These are phyloP conservation scores for Eucalyptus albens DNA, from an alignment of 345 rosid genomes.

Conservation along the genomic window DNA sequence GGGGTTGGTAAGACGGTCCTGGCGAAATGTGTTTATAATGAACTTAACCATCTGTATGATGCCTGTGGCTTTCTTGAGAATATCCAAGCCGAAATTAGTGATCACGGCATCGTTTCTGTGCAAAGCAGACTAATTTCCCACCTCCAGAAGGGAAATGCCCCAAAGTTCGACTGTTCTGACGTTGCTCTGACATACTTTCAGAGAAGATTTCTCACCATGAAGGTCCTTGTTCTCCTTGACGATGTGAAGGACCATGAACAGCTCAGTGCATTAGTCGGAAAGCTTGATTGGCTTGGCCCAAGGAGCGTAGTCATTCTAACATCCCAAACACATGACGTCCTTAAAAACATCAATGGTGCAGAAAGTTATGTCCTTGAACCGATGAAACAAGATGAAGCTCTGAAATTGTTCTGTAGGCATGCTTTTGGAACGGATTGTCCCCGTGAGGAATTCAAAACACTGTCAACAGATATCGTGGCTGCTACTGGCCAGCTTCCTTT, in stretches of 20 bases:
- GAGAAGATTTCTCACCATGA: rapidly evolving
- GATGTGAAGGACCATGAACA: rapidly evolving
- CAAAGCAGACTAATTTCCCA: no score
- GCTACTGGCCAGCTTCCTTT: rapidly evolving
- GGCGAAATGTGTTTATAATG: no score
- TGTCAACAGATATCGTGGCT: rapidly evolving
- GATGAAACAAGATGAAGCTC: background rate
- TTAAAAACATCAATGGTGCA: rapidly evolving
- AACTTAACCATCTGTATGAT: no score
- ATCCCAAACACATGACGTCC: rapidly evolving
- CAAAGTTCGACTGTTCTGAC: rapidly evolving
- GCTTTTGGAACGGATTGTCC: background rate
- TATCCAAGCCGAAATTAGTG: rapidly evolving
- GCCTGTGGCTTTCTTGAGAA: no score
- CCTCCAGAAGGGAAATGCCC: rapidly evolving
- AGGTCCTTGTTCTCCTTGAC: background rate
- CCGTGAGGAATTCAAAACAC: rapidly evolving
- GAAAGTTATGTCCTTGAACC: background rate
- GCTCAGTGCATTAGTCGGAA: background rate
- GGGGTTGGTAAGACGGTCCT: no score
- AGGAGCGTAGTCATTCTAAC: rapidly evolving
- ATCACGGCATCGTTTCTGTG: rapidly evolving
- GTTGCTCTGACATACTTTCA: rapidly evolving
- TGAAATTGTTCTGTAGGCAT: background rate
- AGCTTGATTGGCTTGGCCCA: rapidly evolving